Base-by-base conservation (phyloP, 225 moss, liverwort and hornwort genomes). In the Pseudoscleropodium purum region DNA sequence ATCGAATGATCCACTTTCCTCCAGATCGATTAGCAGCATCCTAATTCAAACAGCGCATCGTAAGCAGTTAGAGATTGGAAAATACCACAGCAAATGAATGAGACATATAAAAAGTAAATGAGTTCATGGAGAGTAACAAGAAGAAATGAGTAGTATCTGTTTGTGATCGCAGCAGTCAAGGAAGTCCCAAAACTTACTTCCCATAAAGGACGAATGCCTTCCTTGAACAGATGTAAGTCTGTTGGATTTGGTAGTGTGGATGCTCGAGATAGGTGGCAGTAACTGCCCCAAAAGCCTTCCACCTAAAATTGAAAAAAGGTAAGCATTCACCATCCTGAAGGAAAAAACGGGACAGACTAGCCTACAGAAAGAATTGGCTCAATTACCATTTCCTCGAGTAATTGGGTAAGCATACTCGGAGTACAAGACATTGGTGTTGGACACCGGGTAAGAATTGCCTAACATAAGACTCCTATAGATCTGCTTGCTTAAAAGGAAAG, bases 1-100 rank as follows among this genome's bases (percentile, higher is more conserved):
- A 97, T 86, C 99, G 96, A 83, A 99, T 96, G 20, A 99, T 99
- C 99, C 99, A 99, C 85, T 99, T 99, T 65, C 99, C 99, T 88
- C 99, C 99, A 74, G 85, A 92, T 54, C 97, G 96, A 90, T 99
- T 99, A 41, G 97, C 97, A 91, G 94, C 90, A 93, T 99, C 99
- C 99, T 99, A 91, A 79, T 70, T 89, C 90, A 78, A 87, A 79
- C 72, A 92, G 70, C 78, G 43, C 86, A 87, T 72, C 69, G 27
- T 85, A 64, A 83, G 23, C 74, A 84, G 61, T 90, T 66, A 88
- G 49, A 84, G 68, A 64, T 79, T 70, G 36, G 7, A 67, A 67
- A 75, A 30, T 25, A 72, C 37, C 47, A 74, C 24, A 47, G 66
- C 57, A 85, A 82, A 72, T 51, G 82, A 7, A 49, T 30, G 77